Evolutionary conservation across 768 basidiomycete species (phyloP).

Genomic region (Amanita pseudoporphyria): DNA sequence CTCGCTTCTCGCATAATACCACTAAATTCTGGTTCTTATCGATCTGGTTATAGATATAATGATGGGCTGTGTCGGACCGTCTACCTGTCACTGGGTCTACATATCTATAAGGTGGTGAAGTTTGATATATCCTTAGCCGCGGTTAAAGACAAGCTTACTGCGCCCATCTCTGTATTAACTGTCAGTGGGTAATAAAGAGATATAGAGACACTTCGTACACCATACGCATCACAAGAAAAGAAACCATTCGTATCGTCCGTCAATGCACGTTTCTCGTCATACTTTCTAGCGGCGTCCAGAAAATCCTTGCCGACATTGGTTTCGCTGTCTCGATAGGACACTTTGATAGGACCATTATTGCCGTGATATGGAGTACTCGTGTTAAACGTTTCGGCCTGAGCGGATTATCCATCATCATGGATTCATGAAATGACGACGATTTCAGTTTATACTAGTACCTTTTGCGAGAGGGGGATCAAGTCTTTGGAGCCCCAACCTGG

Average conservation of each 20-base stretch:
- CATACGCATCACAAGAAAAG: conserved; percentile 32
- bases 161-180: conserved; percentile 38
- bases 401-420: too few relatives aligned
- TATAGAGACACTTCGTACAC: conserved; percentile 34
- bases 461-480: conserved; percentile 47
- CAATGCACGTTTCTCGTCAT: conserved; percentile 35
- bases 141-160: conserved; percentile 25
- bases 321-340: conserved; percentile 30
- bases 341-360: conserved; percentile 38
- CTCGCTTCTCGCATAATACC: conserved; percentile 30
- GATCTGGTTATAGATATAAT: conserved; percentile 40
- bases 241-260: conserved; percentile 43
- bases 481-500: conserved; percentile 52
- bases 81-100: conserved; percentile 39
- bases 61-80: conserved; percentile 47
- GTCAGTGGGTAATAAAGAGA: not conserved
- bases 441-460: conserved; percentile 34
- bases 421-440: too few relatives aligned
- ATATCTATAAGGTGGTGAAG: conserved; percentile 31
- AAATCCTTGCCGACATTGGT: conserved; percentile 36
- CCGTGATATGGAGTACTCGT: conserved; percentile 33
- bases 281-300: conserved; percentile 32
- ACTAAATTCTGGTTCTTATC: conserved; percentile 29
- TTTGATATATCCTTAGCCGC: not conserved
- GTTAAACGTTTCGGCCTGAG: conserved; percentile 31